phyloP scores from a whole-genome alignment of 176 grass and related monocot species.

The Oryza punctata region DNA sequence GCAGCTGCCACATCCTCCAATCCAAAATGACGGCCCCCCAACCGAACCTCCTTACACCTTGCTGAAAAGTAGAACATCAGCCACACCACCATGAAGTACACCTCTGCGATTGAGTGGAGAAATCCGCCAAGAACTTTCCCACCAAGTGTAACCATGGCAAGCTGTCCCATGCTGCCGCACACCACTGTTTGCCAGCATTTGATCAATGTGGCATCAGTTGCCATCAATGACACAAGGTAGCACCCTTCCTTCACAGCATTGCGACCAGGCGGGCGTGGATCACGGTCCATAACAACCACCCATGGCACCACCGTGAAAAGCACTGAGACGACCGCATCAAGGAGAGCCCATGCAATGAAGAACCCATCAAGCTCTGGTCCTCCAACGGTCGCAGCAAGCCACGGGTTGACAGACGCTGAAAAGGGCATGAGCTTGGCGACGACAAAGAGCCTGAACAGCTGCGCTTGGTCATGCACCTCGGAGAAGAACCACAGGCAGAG shows the following conservation, averaged over 20 bases:
- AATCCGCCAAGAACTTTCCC: conserved; percentile 73
- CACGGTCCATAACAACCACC: conserved; percentile 86
- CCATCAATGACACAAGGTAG: conserved; percentile 75
- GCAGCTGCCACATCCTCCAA: conserved; percentile 77
- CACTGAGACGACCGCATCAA: conserved; percentile 75
- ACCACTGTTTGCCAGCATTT: conserved; percentile 83
- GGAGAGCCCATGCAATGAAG: conserved; percentile 74
- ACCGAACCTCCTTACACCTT: conserved; percentile 62
- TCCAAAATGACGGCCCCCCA: conserved; percentile 72
- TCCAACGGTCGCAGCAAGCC: conserved; percentile 46
- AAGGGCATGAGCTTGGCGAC: conserved; percentile 82
- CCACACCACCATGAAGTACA: conserved; percentile 99
- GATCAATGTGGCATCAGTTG: conserved; percentile 71
- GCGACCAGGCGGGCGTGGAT: conserved; percentile 56
- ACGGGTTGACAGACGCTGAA: conserved; percentile 62
- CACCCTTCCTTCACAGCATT: conserved; percentile 91
- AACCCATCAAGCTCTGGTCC: conserved; percentile 64
- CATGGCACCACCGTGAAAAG: conserved; percentile 88
- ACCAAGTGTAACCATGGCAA: conserved; percentile 57
- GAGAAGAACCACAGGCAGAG: conserved; percentile 84
- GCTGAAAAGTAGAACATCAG: conserved; percentile 73
- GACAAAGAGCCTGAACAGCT: conserved; percentile 84
- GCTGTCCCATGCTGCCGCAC: conserved; percentile 72
- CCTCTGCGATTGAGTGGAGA: conserved; percentile 62
- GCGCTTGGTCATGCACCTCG: conserved; percentile 72